Percentiles rank a stretch among this genome's conserved stretches.
phyloP scores from a whole-genome alignment of 768 basidiomycete species.

The Leccinum pellstonianum region DNA sequence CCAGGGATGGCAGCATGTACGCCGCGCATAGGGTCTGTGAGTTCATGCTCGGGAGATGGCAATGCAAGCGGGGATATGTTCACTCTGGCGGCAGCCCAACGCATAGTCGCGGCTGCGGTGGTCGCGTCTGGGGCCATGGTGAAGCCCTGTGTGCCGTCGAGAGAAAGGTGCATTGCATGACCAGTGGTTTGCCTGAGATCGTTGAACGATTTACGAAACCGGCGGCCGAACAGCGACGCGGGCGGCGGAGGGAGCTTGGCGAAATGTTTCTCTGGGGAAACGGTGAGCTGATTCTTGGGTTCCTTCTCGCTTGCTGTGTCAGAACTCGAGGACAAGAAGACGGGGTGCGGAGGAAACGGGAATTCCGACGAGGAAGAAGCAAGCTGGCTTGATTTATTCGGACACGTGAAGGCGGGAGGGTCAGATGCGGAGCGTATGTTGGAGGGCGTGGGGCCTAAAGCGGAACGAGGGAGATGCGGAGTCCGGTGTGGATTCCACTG shows the following conservation, averaged over 20 bases:
- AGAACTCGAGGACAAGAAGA: constrained; percentile 10
- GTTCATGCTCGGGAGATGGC: constrained; percentile 88
- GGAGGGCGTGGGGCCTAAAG: constrained; percentile 23
- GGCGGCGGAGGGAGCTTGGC: constrained; percentile 27
- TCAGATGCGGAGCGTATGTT: constrained; percentile 13
- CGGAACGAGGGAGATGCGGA: constrained; percentile 53
- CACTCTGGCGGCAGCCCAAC: constrained; percentile 80
- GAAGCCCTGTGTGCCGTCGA: constrained; percentile 30
- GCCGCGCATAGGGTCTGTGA: constrained; percentile 86
- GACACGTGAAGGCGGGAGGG: neutral
- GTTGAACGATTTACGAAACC: constrained; percentile 47
- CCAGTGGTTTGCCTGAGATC: constrained; percentile 38
- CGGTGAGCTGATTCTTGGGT: constrained; percentile 15
- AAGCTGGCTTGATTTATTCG: constrained; percentile 11
- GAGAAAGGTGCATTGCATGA: constrained; percentile 29
- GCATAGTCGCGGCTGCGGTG: constrained; percentile 76
- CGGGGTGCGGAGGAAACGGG: constrained; percentile 6
- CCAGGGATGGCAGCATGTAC: constrained; percentile 66
- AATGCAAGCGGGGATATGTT: constrained; percentile 84
- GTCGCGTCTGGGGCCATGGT: constrained; percentile 50
- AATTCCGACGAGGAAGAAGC: constrained; percentile 12
- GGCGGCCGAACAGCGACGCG: constrained; percentile 35
- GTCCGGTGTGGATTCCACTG: constrained; percentile 77
- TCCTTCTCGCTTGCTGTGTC: constrained; percentile 22
- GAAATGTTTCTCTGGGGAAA: constrained; percentile 28